Evolutionary conservation across 495 filamentous ascomycete genomes (phyloP).

Genomic region (Penicillium pancosmium): DNA sequence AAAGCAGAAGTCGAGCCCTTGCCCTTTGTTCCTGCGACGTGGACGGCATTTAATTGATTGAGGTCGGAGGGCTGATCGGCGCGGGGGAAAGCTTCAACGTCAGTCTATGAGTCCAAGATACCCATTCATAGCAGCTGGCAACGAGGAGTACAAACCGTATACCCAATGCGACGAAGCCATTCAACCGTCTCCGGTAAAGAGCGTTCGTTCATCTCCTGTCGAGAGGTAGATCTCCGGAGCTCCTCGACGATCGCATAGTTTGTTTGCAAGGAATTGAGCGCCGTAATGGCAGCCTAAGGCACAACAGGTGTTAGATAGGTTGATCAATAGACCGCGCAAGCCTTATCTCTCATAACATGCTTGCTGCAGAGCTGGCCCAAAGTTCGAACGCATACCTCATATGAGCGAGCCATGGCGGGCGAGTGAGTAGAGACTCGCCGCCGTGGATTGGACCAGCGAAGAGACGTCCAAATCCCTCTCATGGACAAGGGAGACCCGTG

Average conservation of each 20-base stretch:
- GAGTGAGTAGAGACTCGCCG: slow-evolving; percentile 36
- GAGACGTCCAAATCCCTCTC: slow-evolving; percentile 25
- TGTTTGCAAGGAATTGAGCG: slow-evolving; percentile 88
- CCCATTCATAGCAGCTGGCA: not conserved
- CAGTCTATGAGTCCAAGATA: slow-evolving; percentile 6
- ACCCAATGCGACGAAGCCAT: slow-evolving; percentile 77
- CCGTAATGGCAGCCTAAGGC: slow-evolving; percentile 70
- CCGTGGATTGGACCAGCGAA: slow-evolving; percentile 24
- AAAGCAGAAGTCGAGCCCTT: slow-evolving; percentile 67
- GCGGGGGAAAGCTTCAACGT: slow-evolving; percentile 8
- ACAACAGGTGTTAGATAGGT: not conserved
- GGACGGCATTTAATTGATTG: slow-evolving; percentile 71
- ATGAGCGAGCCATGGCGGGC: slow-evolving; percentile 45
- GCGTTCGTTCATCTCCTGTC: slow-evolving; percentile 64
- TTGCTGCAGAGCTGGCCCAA: slow-evolving; percentile 1
- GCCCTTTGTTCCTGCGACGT: slow-evolving; percentile 92
- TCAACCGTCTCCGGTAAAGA: slow-evolving; percentile 76
- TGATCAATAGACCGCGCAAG: not conserved
- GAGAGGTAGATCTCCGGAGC: slow-evolving; percentile 61
- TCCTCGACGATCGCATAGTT: slow-evolving; percentile 79
- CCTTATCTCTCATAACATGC: not conserved
- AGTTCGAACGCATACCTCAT: slow-evolving; percentile 36
- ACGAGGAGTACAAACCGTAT: slow-evolving; percentile 60
- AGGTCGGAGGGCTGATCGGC: slow-evolving; percentile 68
- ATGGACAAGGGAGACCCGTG: slow-evolving; percentile 27